Base-by-base conservation (phyloP, 2,329 filamentous ascomycete genomes). In the Aurifilum marmelostoma region DNA sequence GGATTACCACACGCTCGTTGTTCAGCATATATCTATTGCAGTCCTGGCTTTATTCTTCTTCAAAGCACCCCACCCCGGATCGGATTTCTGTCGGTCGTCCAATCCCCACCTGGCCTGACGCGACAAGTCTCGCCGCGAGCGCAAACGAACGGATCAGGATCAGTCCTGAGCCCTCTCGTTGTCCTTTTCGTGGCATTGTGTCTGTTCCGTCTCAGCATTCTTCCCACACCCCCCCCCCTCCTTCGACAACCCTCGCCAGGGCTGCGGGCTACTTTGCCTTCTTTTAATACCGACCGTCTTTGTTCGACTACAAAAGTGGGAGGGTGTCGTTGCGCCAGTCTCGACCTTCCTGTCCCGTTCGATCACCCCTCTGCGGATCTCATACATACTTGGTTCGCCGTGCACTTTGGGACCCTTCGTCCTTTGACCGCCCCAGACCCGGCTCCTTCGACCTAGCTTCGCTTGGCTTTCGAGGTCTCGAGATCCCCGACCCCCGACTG, bases 1-100 rank as follows among this genome's bases (percentile, higher is more conserved):
- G 64, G 59, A 69, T 65, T 65, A 63, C 24, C 39, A 65, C 65
- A 71, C 69, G 67, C 67, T 72, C 71, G 64, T 72, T 72, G 66
- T 63, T 62, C 69, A 65, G 65, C 62, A 72, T 71, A 65, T 68
- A 68, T 66, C 43, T 43, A 63, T 71, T 66, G 63, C 64, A 59
- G 58, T 70, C 60, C 6, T 39, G n/a, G n/a, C n/a, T n/a, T 37
- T 59, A 21, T 41, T 24, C 18, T 41, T 24, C 65, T 66, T 67
- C 60, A 66, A 47, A 29, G 62, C 47, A 54, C 29, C 47, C 34
- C 47, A 52, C 60, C 43, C 37, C 56, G 37, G 37, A 39, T 27
- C 37, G 18, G 61, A 61, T 65, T 66, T 63, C 65, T 69, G 37
- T 61, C 59, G 24, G 32, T 41, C 59, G 18, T 21, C 54, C 56